Base-by-base conservation (phyloP, 2,329 filamentous ascomycete genomes). In the Diaporthe batatas region DNA sequence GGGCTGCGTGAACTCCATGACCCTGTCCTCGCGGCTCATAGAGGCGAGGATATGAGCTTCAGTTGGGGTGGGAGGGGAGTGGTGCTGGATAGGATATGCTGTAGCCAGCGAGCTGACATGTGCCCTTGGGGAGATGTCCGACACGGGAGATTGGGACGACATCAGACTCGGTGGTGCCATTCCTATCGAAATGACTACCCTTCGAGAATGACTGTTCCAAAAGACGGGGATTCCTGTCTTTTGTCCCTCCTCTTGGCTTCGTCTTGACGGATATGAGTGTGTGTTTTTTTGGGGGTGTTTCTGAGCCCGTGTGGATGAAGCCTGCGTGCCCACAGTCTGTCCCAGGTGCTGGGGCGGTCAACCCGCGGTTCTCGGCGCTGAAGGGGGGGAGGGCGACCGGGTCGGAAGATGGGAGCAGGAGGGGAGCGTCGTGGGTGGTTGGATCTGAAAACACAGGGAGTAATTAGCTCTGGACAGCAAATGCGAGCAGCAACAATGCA, bases 81-180 rank as follows among this genome's bases (percentile, higher is more conserved):
- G 73, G 18, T 57, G 47, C 25, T 70, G 73, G 53, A 51, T 51
- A n/a, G 73, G 36, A 71, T 74, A 72, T 49, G 51, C 14, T 39
- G 70, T 70, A 55, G 64, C 70, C 57, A 72, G 25, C 59, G 73
- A 74, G 57, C 70, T 68, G 70, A 68, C 54, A 42, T 72, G 70
- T 72, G 73, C 73, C 69, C 73, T 72, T 67, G 73, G 73, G 67
- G 73, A 74, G 67, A 74, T 39, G 57, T 74, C 73, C 42, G 70
- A 74, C 44, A 71, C 70, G 73, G 73, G 73, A 74, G 73, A 74
- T 74, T 74, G 73, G 71, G 73, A 67, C 73, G 73, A 74, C 73
- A 74, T 74, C 73, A 72, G 70, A 74, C 73, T 72, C 65, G 71
- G 71, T 72, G 73, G 73, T 74, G 73, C 71, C 73, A 74, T 74